Evolutionary conservation across 805 yeast species (phyloP).

Genomic region (Starmerella sirachaensis): DNA sequence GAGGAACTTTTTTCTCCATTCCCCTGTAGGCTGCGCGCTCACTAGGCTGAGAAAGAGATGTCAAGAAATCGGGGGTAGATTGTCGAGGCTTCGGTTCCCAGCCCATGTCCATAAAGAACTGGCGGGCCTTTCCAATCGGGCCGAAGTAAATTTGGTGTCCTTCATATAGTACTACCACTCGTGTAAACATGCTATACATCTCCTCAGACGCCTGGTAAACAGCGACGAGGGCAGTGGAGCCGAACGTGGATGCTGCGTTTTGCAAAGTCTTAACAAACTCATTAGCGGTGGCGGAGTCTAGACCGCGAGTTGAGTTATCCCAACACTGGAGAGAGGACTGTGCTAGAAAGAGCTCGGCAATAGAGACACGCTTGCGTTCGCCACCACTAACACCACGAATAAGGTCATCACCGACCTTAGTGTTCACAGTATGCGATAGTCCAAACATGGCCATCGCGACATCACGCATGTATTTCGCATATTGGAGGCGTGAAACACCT

Average conservation of each 20-base stretch:
- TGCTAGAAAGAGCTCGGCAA: conserved; percentile 62
- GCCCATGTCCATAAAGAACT: conserved; percentile 54
- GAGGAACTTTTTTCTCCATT: conserved; percentile 42
- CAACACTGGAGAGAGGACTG: conserved; percentile 56
- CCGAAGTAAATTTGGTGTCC: conserved; percentile 59
- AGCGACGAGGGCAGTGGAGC: conserved; percentile 51
- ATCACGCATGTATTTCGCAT: conserved; percentile 38
- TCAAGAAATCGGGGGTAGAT: conserved; percentile 59
- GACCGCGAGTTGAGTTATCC: conserved; percentile 79
- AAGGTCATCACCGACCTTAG: conserved; percentile 50
- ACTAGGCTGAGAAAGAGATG: conserved; percentile 55
- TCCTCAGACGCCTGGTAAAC: conserved; percentile 60
- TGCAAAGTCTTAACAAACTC: conserved; percentile 60
- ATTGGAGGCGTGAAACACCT: conserved; percentile 36
- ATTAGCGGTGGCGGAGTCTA: conserved; percentile 73
- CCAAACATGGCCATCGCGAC: conserved; percentile 46
- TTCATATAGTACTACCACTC: conserved; percentile 46
- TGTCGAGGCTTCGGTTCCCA: conserved; percentile 51
- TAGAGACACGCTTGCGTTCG: conserved; percentile 73
- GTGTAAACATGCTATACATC: conserved; percentile 52
- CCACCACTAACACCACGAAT: conserved; percentile 75
- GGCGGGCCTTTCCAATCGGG: conserved; percentile 40
- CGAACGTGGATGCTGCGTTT: conserved; percentile 43
- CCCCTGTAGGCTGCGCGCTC: conserved; percentile 44
- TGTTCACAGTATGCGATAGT: conserved; percentile 45